Percentiles rank a stretch among this genome's conserved stretches.
Conservation (phyloP, 2,329 filamentous ascomycete genomes). For the Fonsecaea nubica region DNA sequence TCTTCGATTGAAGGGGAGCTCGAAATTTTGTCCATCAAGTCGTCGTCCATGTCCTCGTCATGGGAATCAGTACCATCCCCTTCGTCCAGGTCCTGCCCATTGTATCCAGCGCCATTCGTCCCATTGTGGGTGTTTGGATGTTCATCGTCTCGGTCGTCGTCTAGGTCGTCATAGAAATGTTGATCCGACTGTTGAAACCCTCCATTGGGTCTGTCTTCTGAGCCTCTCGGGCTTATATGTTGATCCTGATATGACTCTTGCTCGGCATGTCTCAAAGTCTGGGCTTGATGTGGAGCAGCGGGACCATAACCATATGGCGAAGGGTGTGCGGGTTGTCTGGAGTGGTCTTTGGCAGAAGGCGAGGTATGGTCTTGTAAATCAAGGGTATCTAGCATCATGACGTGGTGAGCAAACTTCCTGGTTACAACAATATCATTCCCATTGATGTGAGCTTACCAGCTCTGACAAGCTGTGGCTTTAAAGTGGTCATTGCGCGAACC, state of each 20-base stretch:
- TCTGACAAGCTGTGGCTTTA: conserved; percentile 53
- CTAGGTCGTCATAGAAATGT: conserved; percentile 52
- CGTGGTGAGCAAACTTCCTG: conserved; percentile 13
- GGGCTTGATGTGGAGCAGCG: conserved; percentile 81
- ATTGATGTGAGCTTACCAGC: conserved; percentile 48
- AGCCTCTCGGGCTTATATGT: conserved; percentile 65
- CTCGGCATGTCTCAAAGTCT: conserved; percentile 79
- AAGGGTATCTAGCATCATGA: conserved; percentile 74
- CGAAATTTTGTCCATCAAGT: conserved; percentile 98
- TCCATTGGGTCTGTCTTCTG: conserved; percentile 32
- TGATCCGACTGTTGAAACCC: conserved; percentile 24
- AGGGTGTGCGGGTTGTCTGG: conserved; percentile 60
- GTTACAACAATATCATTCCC: background rate
- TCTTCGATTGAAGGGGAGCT: conserved; percentile 99
- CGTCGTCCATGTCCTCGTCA: conserved; percentile 79
- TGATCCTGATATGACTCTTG: conserved; percentile 78
- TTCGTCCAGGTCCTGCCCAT: conserved; percentile 50
- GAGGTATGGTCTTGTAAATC: conserved; percentile 86
- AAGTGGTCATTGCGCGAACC: conserved; percentile 39
- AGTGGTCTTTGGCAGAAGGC: conserved; percentile 84
- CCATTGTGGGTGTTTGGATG: conserved; percentile 32
- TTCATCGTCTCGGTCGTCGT: conserved; percentile 68
- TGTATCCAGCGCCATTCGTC: conserved; percentile 30
- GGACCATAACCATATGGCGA: conserved; percentile 60
- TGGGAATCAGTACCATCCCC: conserved; percentile 67